Evolutionary conservation across 2,329 filamentous ascomycete species (phyloP).

Genomic region (Fusarium sp.): DNA sequence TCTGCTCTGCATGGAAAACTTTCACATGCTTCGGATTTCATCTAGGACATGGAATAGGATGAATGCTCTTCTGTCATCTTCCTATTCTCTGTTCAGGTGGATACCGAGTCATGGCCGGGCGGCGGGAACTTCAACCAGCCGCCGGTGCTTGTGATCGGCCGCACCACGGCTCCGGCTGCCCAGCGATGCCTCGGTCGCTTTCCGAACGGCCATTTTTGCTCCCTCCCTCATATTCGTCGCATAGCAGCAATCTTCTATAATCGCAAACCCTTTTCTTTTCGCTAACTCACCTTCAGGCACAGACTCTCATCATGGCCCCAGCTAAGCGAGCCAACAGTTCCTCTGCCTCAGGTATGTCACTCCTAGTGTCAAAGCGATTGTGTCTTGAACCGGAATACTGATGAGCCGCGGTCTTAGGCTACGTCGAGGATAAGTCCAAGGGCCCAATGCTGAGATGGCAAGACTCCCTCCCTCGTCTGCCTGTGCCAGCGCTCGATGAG

Average conservation of each 20-base stretch:
- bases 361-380: not conserved
- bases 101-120: conserved; percentile 25
- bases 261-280: not conserved
- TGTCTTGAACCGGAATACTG: conserved; percentile 16
- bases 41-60: not conserved
- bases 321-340: conserved; percentile 69
- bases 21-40: conserved; percentile 9
- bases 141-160: conserved; percentile 29
- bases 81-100: not conserved
- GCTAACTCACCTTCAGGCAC: conserved; percentile 28
- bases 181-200: conserved; percentile 5
- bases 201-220: not conserved
- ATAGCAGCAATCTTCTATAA: not conserved
- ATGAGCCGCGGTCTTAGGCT: conserved; percentile 64
- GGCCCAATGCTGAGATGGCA: conserved; percentile 87
- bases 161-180: conserved; percentile 12
- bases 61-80: not conserved
- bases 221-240: not conserved
- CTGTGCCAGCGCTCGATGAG: conserved; percentile 85
- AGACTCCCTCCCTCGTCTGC: conserved; percentile 83
- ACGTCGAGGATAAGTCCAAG: conserved; percentile 83
- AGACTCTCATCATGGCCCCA: conserved; percentile 62
- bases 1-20: not conserved
- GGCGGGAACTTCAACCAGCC: conserved; percentile 11
- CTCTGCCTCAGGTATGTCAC: conserved; percentile 57